Conservation (phyloP, 306 rosid genomes). For the barrel medic (Medicago truncatula) region DNA sequence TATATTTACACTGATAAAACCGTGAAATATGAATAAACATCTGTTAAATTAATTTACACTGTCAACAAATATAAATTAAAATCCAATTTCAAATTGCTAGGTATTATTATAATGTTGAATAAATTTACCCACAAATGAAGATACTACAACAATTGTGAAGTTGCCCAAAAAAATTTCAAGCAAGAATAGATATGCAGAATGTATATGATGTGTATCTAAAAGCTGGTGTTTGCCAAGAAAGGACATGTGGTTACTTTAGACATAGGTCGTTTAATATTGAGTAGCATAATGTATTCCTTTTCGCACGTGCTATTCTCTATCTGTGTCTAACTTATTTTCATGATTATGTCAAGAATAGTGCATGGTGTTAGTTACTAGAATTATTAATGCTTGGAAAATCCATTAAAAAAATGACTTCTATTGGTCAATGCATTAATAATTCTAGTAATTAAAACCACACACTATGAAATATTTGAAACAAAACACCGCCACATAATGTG, state of each 20-base stretch:
- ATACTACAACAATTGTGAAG: constrained; percentile 18
- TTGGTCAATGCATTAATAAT: constrained; percentile 23
- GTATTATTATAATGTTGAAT: constrained; percentile 2
- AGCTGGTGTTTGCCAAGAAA: constrained; percentile 12
- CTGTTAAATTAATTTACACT: background rate
- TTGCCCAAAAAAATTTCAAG: constrained; percentile 22
- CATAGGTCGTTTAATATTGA: constrained; percentile 2
- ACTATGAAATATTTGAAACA: constrained; percentile 13
- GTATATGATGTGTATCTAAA: background rate
- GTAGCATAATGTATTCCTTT: background rate
- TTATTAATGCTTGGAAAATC: constrained; percentile 19
- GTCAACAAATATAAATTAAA: background rate
- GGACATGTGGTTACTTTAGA: background rate
- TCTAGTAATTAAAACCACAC: background rate
- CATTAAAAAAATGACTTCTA: constrained; percentile 7
- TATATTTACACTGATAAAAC: background rate
- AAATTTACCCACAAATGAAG: background rate
- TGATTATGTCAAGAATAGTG: constrained; percentile 6
- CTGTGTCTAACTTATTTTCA: constrained; percentile 7
- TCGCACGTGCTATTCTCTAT: background rate
- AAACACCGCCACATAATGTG: constrained; percentile 1
- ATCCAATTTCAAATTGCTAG: background rate
- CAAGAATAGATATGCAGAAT: constrained; percentile 14
- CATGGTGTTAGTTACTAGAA: too few species aligned
- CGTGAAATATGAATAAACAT: background rate